Evolutionary conservation across 805 yeast species (phyloP), one percentile per base, ranked within the genome.

Genomic region (Tetrapisispora iriomotensis): DNA sequence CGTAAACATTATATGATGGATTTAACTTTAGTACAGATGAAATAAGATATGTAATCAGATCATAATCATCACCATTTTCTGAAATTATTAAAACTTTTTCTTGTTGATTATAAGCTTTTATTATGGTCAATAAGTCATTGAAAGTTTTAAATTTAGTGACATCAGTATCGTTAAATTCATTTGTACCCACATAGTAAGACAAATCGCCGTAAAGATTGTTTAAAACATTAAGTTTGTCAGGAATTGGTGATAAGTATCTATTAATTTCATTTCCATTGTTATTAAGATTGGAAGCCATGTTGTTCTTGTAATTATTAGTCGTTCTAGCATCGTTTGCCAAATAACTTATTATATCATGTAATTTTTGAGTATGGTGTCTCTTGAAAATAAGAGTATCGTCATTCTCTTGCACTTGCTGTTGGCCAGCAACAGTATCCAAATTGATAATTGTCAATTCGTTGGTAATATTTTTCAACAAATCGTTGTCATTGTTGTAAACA

Each of bases 401-500:
- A n/a, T 36, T 33, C 22, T 51, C 50, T 40, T 56, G 55, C 38
- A 48, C 49, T 23, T 48, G 50, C 3, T 55, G 54, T 17, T 27
- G 36, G 9, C 52, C 47, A 31, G 51, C 53, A 40, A 55, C 53
- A 17, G 61, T 47, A 40, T 62, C 61, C 24, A 67, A 64, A 44
- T 64, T 66, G 1, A 66, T 41, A 21, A 65, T 44, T 10, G 60
- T 45, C 31, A 60, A 54, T 12, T 61, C 60, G 19, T 55, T 57
- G n/a, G 40, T n/a, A 50, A 51, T 31, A 47, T 45, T 28, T 19
- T 15, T 14, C 7, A 33, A n/a, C 10, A 9, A 6, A 14, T 24
- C 21, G 25, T 34, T 29, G 21, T 34, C 27, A 20, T 26, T 37
- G 29, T 15, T 33, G 12, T 33, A 33, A 17, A 33, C 17, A 2